These are phyloP conservation scores for Pseudocohnilembus persalinus DNA, from an alignment of 169 alveolate species.

Conservation along the genomic window DNA sequence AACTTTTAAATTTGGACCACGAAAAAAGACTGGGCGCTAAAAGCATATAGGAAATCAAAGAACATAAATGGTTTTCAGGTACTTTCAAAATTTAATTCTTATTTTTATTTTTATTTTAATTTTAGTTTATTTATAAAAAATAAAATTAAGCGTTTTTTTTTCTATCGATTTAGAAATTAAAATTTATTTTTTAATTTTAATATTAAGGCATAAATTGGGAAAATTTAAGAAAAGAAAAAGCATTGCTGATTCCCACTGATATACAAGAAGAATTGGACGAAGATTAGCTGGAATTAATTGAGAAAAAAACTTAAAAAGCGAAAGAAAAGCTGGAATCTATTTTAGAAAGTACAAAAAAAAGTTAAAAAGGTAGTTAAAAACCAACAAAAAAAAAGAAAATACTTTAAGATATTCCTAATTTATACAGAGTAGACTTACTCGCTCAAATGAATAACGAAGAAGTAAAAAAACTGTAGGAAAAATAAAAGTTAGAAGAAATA, in stretches of 20 bases:
- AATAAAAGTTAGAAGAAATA: not conserved
- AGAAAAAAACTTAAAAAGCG: not conserved
- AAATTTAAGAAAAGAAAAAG: constrained; percentile 19
- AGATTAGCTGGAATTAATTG: not conserved
- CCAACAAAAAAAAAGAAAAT: not conserved
- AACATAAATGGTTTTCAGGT: constrained; percentile 74
- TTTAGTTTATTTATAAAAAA: too few species aligned
- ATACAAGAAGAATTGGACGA: not conserved
- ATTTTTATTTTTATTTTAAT: too few species aligned
- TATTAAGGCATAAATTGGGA: constrained; percentile 66
- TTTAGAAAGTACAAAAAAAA: too few species aligned
- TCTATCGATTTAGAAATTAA: too few species aligned
- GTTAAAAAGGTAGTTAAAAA: too few species aligned
- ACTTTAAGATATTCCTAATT: not conserved
- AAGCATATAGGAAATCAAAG: constrained; percentile 65
- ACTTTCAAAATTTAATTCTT: constrained; percentile 8
- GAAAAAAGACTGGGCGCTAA: constrained; percentile 65
- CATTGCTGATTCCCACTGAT: constrained; percentile 1
- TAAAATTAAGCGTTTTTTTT: too few species aligned
- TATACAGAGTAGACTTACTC: not conserved
- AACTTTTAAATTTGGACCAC: constrained; percentile 58
- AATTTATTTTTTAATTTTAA: too few species aligned
- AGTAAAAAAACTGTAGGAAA: not conserved
- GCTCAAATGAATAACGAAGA: not conserved
- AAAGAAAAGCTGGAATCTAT: not conserved